phyloP scores from a whole-genome alignment of 345 rosid species.

The Kernera saxatilis region DNA sequence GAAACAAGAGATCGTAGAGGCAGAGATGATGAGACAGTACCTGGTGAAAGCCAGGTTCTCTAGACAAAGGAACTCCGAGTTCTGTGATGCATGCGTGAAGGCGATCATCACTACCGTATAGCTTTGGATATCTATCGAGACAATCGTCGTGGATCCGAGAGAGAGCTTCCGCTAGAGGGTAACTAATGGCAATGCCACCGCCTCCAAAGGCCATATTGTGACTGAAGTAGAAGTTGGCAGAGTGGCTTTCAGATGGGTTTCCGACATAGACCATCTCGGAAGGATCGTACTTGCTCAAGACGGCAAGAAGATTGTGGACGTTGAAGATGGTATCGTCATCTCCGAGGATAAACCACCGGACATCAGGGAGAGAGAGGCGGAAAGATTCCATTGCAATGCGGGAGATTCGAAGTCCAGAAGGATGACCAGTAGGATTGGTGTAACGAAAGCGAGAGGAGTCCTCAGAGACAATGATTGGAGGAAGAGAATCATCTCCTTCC shows the following conservation, averaged over 20 bases:
- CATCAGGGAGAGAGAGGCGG: conserved; percentile 56
- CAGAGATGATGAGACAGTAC: conserved; percentile 27
- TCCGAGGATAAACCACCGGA: conserved; percentile 83
- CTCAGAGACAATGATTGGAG: conserved; percentile 67
- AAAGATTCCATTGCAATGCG: conserved; percentile 68
- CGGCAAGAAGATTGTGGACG: conserved; percentile 53
- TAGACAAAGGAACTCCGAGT: conserved; percentile 78
- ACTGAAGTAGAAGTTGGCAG: conserved; percentile 80
- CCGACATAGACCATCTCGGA: conserved; percentile 83
- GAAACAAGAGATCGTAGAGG: not conserved
- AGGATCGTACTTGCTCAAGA: conserved; percentile 69
- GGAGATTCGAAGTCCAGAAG: conserved; percentile 85
- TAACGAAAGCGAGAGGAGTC: conserved; percentile 87
- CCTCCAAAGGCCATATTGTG: conserved; percentile 97
- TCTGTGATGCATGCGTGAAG: conserved; percentile 91
- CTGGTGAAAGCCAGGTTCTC: conserved; percentile 92
- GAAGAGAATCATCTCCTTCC: conserved; percentile 57
- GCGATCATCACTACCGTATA: conserved; percentile 92
- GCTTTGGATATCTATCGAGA: conserved; percentile 67
- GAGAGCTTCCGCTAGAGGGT: conserved; percentile 72
- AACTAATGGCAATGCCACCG: conserved; percentile 87
- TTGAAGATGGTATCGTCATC: conserved; percentile 93
- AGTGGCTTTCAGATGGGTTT: conserved; percentile 80
- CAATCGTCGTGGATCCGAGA: conserved; percentile 64
- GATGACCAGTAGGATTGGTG: conserved; percentile 90